Base-by-base conservation (phyloP, 352 stramenopile genomes). In the Phytophthora sojae region DNA sequence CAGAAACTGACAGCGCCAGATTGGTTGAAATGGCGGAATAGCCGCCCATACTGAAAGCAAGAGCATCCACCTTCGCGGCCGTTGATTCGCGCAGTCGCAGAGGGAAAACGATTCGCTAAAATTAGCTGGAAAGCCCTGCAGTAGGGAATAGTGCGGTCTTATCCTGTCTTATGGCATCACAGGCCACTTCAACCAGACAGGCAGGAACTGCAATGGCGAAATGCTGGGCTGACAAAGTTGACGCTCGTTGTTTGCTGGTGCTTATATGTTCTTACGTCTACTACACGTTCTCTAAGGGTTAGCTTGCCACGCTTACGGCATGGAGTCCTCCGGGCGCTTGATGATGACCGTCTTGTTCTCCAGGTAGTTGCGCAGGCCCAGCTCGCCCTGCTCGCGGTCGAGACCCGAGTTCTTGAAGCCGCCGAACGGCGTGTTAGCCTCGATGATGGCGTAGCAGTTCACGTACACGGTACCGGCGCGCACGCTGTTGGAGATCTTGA, bases 381-480 rank as follows among this genome's bases (percentile, higher is more conserved):
- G 72, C 63, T 95, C 75, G 42, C 89, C 89, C 50, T 86, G 78
- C 71, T 96, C 88, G 23, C 90, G 85, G 57, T 89, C 90, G 37
- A 94, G 67, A 30, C 90, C 90, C 39, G 84, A 94, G 71, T 94
- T 82, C 83, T 95, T 95, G 72, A 86, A 94, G 58, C 90, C 90
- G 39, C 90, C 90, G 60, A 95, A 97, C 17, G 86, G 84, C 62
- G 96, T 94, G 66, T 89, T 86, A 19, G 77, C 73, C 60, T 97
- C 93, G 29, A 96, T 95, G 12, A 96, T 64, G 45, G 96, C 76
- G 79, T 98, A 98, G 75, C 85, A 97, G 81, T 98, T 99, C 7
- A 99, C 85, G 69, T 95, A 97, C 21, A 98, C 91, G n/a, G 97
- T 97, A 45, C 96, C 96, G 57, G 83, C 81, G 56, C 97, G 87